phyloP scores from a whole-genome alignment of 176 grass and related monocot species.

The Poa annua region DNA sequence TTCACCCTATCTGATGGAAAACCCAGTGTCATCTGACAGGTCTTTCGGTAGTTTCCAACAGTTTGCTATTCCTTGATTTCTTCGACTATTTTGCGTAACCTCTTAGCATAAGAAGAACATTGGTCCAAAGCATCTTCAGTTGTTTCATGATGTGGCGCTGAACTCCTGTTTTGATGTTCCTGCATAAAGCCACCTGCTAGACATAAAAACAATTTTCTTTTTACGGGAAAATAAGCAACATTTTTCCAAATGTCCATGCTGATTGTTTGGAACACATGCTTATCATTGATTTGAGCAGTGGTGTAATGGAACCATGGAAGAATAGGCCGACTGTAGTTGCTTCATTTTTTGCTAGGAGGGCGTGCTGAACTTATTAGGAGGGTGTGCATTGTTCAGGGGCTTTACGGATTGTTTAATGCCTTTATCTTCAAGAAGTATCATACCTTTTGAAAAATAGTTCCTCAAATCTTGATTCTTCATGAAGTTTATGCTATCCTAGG shows the following conservation, averaged over 20 bases:
- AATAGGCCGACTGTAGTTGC: not conserved
- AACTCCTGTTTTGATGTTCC: not conserved
- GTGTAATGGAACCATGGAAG: not conserved
- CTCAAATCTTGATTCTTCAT: not conserved
- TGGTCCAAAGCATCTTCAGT: not conserved
- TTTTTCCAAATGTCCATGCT: not conserved
- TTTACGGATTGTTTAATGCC: not conserved
- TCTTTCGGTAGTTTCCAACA: not conserved
- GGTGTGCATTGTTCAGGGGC: not conserved
- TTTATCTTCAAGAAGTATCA: slow-evolving; percentile 19
- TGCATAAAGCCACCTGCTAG: not conserved
- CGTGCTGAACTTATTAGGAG: too few species aligned
- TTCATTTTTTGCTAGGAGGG: too few species aligned
- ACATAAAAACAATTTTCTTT: not conserved
- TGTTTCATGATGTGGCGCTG: not conserved
- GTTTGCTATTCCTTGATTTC: not conserved
- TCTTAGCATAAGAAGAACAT: not conserved
- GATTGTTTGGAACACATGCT: not conserved
- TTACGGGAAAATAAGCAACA: not conserved
- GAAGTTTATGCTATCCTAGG: not conserved
- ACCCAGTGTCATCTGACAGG: not conserved
- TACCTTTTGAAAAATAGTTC: not conserved
- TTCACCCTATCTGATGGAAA: not conserved
- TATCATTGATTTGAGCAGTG: not conserved
- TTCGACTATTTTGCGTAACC: not conserved